Evolutionary conservation across 345 rosid species (phyloP).

Genomic region (Moricandia arvensis): DNA sequence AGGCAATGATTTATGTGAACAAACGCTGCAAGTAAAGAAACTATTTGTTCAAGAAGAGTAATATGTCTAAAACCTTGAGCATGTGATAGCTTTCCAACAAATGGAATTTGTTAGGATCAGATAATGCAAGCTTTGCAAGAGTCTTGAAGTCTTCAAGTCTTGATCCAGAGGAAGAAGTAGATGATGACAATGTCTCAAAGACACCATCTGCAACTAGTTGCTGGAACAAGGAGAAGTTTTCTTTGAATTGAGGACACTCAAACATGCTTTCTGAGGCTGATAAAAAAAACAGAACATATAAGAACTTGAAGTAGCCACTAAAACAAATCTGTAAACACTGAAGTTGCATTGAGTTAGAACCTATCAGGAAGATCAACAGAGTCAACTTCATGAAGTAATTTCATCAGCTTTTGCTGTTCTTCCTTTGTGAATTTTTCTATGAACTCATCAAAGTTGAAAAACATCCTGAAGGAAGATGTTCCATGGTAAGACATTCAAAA

Average conservation of each 20-base stretch:
- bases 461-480: constrained; percentile 40
- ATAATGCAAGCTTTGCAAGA: constrained; percentile 57
- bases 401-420: constrained; percentile 76
- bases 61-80: constrained; percentile 55
- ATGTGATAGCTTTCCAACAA: constrained; percentile 60
- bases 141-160: constrained; percentile 61
- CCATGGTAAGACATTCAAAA: background rate
- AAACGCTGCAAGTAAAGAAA: constrained; percentile 16
- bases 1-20: constrained; percentile 26
- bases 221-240: constrained; percentile 66
- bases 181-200: constrained; percentile 55
- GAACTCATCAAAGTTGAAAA: constrained; percentile 77
- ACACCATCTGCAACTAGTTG: constrained; percentile 74
- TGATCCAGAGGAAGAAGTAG: constrained; percentile 42
- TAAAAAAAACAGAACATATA: constrained; percentile 4
- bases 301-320: background rate
- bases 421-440: constrained; percentile 55
- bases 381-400: constrained; percentile 68
- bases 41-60: background rate
- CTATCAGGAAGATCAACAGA: constrained; percentile 55
- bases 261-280: constrained; percentile 84
- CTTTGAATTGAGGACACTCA: constrained; percentile 75
- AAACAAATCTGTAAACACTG: background rate
- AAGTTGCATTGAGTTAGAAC: constrained; percentile 39
- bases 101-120: constrained; percentile 52